Conservation (phyloP, 192 early-diverging fungal genomes). For the Coemansia sp. region DNA sequence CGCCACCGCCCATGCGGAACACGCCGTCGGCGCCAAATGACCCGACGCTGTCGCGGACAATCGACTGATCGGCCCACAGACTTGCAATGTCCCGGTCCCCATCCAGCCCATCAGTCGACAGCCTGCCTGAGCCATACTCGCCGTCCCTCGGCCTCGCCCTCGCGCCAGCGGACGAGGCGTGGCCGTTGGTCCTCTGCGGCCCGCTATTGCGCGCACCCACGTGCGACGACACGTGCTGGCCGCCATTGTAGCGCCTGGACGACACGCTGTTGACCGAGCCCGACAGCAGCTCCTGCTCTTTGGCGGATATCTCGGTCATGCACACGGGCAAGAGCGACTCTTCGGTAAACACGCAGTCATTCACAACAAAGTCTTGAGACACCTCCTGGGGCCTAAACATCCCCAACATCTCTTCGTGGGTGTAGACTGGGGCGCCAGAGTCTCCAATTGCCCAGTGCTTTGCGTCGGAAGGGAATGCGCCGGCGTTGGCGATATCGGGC, state of each 20-base stretch:
- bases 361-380: slow-evolving; percentile 61
- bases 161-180: slow-evolving; percentile 1
- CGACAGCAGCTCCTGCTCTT: slow-evolving; percentile 58
- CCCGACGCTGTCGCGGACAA: slow-evolving; percentile 58
- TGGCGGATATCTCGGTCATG: slow-evolving; percentile 54
- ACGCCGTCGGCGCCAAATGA: slow-evolving; percentile 70
- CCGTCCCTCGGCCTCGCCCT: slow-evolving; percentile 5
- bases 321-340: slow-evolving; percentile 62
- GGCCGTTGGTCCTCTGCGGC: slow-evolving; percentile 11
- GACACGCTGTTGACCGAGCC: slow-evolving; percentile 55
- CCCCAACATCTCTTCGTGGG: slow-evolving; percentile 71
- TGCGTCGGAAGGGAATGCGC: neutral
- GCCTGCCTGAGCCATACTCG: neutral
- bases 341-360: slow-evolving; percentile 64
- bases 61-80: slow-evolving; percentile 55
- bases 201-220: neutral
- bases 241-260: slow-evolving; percentile 46
- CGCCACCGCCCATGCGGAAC: slow-evolving; percentile 58
- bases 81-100: slow-evolving; percentile 40
- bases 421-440: slow-evolving; percentile 63
- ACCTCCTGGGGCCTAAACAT: slow-evolving; percentile 62
- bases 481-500: neutral
- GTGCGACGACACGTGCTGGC: slow-evolving; percentile 13
- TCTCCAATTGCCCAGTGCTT: slow-evolving; percentile 22
- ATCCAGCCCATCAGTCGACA: slow-evolving; percentile 3